Evolutionary conservation across 2,329 filamentous ascomycete genomes (phyloP), one percentile per base, ranked within the genome.

Genomic region (Fusarium sacchari): DNA sequence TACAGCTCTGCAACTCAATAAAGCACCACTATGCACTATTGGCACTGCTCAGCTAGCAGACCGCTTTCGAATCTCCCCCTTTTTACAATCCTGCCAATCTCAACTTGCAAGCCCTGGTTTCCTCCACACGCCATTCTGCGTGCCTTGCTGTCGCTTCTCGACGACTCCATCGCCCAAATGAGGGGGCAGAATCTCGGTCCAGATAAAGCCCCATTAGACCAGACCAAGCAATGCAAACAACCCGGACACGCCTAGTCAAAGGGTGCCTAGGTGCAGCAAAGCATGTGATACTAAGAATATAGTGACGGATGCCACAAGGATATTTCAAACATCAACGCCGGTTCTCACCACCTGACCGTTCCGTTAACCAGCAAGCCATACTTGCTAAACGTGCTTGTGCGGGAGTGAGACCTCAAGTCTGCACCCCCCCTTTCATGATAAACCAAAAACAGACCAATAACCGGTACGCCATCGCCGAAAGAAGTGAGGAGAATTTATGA

Each of bases 381-480:
- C 72, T 72, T 76, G 69, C 71, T 64, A 73, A 69, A 72, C 63
- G 50, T 71, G 67, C 57, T 75, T 72, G 61, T 67, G 56, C 64
- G 62, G 66, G 52, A 65, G 60, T 55, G 58, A 67, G 61, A 64
- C 65, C 64, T 66, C 71, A 66, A 61, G 53, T 47, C 69, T 57
- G 53, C 62, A 34, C 62, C n/a, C 61, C 58, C 59, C 61, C 53
- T 66, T 67, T 71, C 67, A 65, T 68, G 44, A 71, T 71, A 68
- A 72, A 62, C 64, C 64, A 76, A 77, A 71, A 49, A 50, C 26
- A 73, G 57, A 72, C 64, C 50, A 68, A 69, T 62, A 64, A 74
- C 69, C 74, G 62, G 56, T 77, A 67, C 76, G 76, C 76, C 76
- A 42, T 76, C 75, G 76, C 76, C 75, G 43, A 78, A 78, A 77